Evolutionary conservation across 2,329 filamentous ascomycete genomes (phyloP).

Genomic region (Neofusicoccum laricinum): DNA sequence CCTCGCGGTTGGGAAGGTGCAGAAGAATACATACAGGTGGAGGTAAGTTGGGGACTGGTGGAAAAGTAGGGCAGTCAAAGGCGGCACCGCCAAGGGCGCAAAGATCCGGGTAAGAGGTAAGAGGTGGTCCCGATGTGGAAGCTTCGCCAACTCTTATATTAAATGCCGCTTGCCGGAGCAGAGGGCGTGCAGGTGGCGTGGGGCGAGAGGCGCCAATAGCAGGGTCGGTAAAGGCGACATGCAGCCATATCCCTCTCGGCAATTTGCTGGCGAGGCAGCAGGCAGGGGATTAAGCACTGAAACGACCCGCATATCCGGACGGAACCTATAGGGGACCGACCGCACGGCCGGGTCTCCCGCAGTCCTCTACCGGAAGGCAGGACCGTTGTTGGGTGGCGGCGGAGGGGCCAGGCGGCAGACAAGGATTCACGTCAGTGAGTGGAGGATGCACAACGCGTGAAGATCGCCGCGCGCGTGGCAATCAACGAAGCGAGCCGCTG

Average conservation of each 20-base stretch:
- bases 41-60: too few relatives aligned
- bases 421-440: neutral
- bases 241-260: neutral
- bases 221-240: neutral
- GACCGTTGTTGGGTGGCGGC: neutral
- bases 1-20: neutral
- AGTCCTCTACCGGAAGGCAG: neutral
- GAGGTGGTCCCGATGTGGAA: neutral
- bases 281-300: neutral
- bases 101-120: neutral
- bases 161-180: neutral
- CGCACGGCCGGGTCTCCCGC: neutral
- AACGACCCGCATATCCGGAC: neutral
- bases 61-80: neutral
- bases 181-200: neutral
- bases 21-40: neutral
- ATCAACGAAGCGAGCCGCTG: neutral
- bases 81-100: neutral
- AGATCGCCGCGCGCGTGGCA: neutral
- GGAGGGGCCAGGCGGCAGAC: neutral
- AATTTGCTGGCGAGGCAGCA: neutral
- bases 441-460: neutral
- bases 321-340: neutral
- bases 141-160: neutral
- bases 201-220: neutral